These are phyloP conservation scores for Cladophialophora immunda DNA, from an alignment of 2,329 filamentous ascomycete species.

Conservation along the genomic window DNA sequence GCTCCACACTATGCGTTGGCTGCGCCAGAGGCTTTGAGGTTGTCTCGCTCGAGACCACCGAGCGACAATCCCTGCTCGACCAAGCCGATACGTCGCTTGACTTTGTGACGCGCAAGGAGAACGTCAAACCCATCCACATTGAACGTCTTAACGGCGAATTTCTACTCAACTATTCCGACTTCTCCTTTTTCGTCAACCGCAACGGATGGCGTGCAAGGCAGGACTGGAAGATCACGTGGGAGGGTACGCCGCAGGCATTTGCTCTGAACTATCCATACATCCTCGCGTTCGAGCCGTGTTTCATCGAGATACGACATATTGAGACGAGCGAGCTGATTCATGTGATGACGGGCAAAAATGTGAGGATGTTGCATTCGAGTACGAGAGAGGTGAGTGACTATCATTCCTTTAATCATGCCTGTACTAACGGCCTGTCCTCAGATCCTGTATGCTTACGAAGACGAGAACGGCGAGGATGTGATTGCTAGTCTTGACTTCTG, in stretches of 20 bases:
- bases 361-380: slow-evolving; percentile 95
- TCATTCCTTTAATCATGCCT: neutral
- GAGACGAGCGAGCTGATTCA: slow-evolving; percentile 91
- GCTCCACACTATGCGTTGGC: slow-evolving; percentile 94
- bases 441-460: slow-evolving; percentile 98
- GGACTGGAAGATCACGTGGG: slow-evolving; percentile 98
- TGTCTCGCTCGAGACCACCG: slow-evolving; percentile 94
- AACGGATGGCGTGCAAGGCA: slow-evolving; percentile 96
- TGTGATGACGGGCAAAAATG: slow-evolving; percentile 95
- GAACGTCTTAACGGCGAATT: slow-evolving; percentile 97
- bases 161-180: slow-evolving; percentile 96
- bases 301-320: slow-evolving; percentile 95
- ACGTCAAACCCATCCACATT: slow-evolving; percentile 94
- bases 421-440: slow-evolving; percentile 51
- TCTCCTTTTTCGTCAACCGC: slow-evolving; percentile 98
- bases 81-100: slow-evolving; percentile 98
- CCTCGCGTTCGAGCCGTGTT: slow-evolving; percentile 94
- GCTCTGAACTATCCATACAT: slow-evolving; percentile 97
- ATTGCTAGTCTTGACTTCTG: slow-evolving; percentile 97
- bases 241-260: slow-evolving; percentile 90
- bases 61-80: slow-evolving; percentile 95
- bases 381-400: slow-evolving; percentile 82
- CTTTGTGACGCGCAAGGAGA: slow-evolving; percentile 93
- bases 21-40: slow-evolving; percentile 97
- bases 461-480: slow-evolving; percentile 90